Conservation (phyloP, 2,329 filamentous ascomycete species). For the Talaromyces sp. region DNA sequence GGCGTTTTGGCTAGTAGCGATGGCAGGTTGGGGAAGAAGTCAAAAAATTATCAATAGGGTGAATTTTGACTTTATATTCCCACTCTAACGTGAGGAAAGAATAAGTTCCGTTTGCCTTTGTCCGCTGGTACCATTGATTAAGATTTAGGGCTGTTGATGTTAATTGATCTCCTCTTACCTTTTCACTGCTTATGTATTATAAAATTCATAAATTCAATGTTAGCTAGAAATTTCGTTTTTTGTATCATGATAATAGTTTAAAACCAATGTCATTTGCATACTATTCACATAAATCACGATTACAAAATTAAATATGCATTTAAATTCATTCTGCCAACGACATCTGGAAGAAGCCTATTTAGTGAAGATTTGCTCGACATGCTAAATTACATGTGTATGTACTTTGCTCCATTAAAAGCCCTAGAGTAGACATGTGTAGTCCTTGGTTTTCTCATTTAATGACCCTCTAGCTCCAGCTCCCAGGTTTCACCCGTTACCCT, state of each 20-base stretch:
- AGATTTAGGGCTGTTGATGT: neutral
- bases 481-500: conserved; percentile 18
- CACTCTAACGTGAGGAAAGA: neutral
- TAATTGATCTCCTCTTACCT: neutral
- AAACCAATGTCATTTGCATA: neutral
- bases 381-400: no score
- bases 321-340: neutral
- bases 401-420: no score
- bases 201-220: neutral
- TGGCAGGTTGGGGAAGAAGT: conserved; percentile 4
- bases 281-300: neutral
- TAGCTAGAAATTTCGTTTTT: neutral
- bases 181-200: neutral
- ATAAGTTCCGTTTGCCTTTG: neutral
- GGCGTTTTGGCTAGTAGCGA: conserved; percentile 3
- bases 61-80: neutral
- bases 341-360: neutral
- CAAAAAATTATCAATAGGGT: neutral
- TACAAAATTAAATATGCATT: no score
- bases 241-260: neutral
- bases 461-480: conserved; percentile 13
- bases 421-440: neutral
- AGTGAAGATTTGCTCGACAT: neutral
- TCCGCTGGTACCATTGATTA: no score
- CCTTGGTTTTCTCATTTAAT: neutral